Conservation (phyloP, 2,329 filamentous ascomycete species). For the Tricladium varicosporioides region DNA sequence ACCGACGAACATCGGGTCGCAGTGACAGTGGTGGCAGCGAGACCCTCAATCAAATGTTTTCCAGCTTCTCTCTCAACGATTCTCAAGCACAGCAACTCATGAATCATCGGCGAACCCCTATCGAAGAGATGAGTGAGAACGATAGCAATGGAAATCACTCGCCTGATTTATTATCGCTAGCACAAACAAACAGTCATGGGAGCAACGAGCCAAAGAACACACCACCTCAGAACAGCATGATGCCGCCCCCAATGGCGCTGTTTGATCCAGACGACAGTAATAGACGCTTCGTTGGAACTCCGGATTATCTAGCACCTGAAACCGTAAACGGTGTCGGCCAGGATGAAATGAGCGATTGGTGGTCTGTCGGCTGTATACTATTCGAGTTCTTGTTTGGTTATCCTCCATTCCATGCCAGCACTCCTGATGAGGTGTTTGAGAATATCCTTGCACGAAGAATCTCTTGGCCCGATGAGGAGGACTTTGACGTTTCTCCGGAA, state of each 20-base stretch:
- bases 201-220: slow-evolving; percentile 52
- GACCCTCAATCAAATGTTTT: slow-evolving; percentile 77
- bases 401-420: slow-evolving; percentile 87
- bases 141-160: slow-evolving; percentile 62
- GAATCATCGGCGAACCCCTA: slow-evolving; percentile 53
- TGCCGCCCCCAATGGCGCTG: slow-evolving; percentile 88
- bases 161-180: slow-evolving; percentile 71
- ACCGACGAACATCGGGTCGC: slow-evolving; percentile 71
- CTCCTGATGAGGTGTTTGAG: slow-evolving; percentile 92
- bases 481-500: slow-evolving; percentile 77
- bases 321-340: slow-evolving; percentile 94
- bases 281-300: slow-evolving; percentile 91
- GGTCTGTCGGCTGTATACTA: slow-evolving; percentile 97
- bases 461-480: slow-evolving; percentile 84
- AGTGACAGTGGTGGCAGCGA: slow-evolving; percentile 95
- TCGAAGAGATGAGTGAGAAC: slow-evolving; percentile 73
- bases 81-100: slow-evolving; percentile 37
- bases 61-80: slow-evolving; percentile 73
- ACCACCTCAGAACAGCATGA: slow-evolving; percentile 65
- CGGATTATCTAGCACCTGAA: slow-evolving; percentile 94
- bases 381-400: slow-evolving; percentile 95
- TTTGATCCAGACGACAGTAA: slow-evolving; percentile 95
- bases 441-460: slow-evolving; percentile 91
- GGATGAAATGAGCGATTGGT: slow-evolving; percentile 99
- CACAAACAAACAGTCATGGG: slow-evolving; percentile 42